phyloP scores from a whole-genome alignment of 305 asterid genomes.

The Fraxinus nigra region DNA sequence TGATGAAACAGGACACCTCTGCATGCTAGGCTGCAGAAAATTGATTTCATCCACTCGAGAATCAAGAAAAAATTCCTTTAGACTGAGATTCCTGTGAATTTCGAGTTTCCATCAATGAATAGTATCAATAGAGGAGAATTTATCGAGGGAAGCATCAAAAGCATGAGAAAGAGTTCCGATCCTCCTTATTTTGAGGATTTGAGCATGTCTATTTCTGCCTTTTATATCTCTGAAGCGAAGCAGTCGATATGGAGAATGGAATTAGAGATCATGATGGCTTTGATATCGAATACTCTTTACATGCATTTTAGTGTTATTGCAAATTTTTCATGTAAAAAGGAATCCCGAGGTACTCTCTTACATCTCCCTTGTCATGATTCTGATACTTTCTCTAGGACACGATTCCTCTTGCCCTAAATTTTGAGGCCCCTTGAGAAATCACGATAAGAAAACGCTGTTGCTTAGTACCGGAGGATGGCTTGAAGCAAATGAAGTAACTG shows the following conservation, averaged over 20 bases:
- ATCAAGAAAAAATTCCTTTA: not conserved
- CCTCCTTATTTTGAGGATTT: conserved; percentile 44
- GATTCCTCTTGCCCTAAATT: conserved; percentile 59
- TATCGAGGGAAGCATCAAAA: conserved; percentile 46
- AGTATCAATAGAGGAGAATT: conserved; percentile 12
- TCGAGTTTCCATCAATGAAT: conserved; percentile 39
- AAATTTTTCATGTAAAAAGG: conserved; percentile 45
- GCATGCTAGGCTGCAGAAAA: conserved; percentile 71
- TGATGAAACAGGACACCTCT: conserved; percentile 48
- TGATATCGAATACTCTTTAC: conserved; percentile 51
- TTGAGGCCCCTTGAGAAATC: conserved; percentile 43
- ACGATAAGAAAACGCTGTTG: conserved; percentile 20
- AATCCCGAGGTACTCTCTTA: conserved; percentile 38
- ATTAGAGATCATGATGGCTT: conserved; percentile 52
- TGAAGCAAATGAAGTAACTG: conserved; percentile 48
- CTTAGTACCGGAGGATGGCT: conserved; percentile 40
- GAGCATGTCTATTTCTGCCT: conserved; percentile 26
- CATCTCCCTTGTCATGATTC: conserved; percentile 49
- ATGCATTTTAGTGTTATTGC: conserved; percentile 45
- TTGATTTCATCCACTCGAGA: conserved; percentile 1
- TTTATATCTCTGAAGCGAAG: conserved; percentile 19
- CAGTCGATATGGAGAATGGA: conserved; percentile 63
- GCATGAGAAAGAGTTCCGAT: conserved; percentile 41
- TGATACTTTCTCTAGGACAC: conserved; percentile 51
- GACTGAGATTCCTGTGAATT: conserved; percentile 53